A percentile compares a stretch with the other conserved stretches of the same genome.
These are phyloP conservation scores for Debaryomyces subglobosus DNA, from an alignment of 1,139 yeast genomes.

Conservation along the genomic window DNA sequence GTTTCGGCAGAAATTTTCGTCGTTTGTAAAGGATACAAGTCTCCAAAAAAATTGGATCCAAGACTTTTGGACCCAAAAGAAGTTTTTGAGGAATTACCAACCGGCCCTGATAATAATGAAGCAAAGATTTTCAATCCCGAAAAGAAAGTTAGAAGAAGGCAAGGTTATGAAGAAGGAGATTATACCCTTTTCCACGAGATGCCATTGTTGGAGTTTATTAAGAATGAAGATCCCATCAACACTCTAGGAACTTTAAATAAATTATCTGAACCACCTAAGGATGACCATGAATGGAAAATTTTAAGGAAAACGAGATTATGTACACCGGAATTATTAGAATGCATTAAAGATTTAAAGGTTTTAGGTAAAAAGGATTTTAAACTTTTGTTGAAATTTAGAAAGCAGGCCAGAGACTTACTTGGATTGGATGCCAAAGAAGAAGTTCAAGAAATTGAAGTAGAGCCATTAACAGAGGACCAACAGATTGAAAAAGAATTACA, in stretches of 20 bases:
- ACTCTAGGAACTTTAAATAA: constrained; percentile 73
- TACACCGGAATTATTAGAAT: constrained; percentile 75
- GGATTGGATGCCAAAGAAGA: constrained; percentile 65
- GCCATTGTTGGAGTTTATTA: constrained; percentile 78
- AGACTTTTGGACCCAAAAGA: constrained; percentile 87
- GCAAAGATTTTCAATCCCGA: constrained; percentile 95
- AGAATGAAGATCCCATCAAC: constrained; percentile 80
- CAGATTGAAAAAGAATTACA: constrained; percentile 83
- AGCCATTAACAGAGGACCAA: constrained; percentile 83
- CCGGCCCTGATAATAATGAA: constrained; percentile 79
- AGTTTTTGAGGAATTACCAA: constrained; percentile 89
- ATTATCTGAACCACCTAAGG: constrained; percentile 53
- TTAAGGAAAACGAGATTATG: constrained; percentile 74
- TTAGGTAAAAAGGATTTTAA: constrained; percentile 94
- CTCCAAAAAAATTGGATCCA: constrained; percentile 94
- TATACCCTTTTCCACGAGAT: constrained; percentile 73
- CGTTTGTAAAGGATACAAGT: constrained; percentile 93
- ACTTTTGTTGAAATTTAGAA: constrained; percentile 81
- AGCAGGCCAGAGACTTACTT: constrained; percentile 76
- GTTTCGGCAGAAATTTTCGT: constrained; percentile 99
- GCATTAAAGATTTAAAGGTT: constrained; percentile 89
- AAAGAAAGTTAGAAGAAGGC: constrained; percentile 85
- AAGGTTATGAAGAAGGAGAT: constrained; percentile 97
- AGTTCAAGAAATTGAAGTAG: constrained; percentile 58
- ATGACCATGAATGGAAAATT: constrained; percentile 72